Base-by-base conservation (phyloP, 192 early-diverging fungal species). In the Linnemannia hyalina region DNA sequence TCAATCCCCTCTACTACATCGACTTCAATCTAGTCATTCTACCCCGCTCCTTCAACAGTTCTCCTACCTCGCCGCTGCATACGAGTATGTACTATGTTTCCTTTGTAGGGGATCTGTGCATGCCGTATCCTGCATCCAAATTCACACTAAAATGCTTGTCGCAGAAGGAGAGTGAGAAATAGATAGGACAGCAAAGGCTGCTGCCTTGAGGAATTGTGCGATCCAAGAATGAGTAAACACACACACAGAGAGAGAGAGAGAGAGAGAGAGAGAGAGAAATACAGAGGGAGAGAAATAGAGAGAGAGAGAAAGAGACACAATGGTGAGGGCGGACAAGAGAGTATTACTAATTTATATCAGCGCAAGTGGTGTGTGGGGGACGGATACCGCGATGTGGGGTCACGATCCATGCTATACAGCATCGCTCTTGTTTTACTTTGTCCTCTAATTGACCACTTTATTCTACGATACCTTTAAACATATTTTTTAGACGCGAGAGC, bases 41-140 rank as follows among this genome's bases (percentile, higher is more conserved):
- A 76, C 81, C 11, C 81, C 81, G 2, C 44, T 77, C 70, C 41
- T 77, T n/a, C 70, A 55, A 22, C 81, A 82, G 29, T 71, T 63
- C 35, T 70, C 81, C 9, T 60, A 41, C 26, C 69, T 77, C 38
- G 54, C 63, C 32, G 18, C 70, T 63, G 57, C 81, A n/a, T 82
- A 60, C 52, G 80, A 82, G 80, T 82, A 82, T 42, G 78, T 72
- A 29, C 47, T 29, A 32, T 74, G n/a, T 10, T 26, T 13, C 41
- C 40, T 16, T 68, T 41, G 20, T 46, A 41, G 26, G 20, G 18
- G 38, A 40, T 57, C 15, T 36, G 42, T 26, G 18, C 3, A 23
- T 11, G 35, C 44, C 60, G 6, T 76, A 8, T 40, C 15, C 22
- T 68, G 74, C 22, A 18, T 35, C 36, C 23, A 46, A n/a, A 52